phyloP scores from a whole-genome alignment of 1,284 basidiomycete genomes.

The Irpex sp. region DNA sequence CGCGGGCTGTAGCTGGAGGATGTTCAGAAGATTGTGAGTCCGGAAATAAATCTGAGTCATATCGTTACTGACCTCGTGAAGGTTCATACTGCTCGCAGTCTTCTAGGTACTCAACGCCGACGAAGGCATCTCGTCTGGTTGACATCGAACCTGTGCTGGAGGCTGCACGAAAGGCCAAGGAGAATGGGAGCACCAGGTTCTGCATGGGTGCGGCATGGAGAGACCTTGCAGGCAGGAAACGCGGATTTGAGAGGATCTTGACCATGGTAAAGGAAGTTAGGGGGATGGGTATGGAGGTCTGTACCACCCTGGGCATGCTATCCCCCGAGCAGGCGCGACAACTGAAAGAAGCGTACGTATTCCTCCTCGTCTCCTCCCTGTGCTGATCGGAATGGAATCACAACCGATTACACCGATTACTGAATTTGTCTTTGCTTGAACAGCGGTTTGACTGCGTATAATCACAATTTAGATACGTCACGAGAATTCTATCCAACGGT shows the following conservation, averaged over 20 bases:
- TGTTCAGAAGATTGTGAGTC: slow-evolving; percentile 92
- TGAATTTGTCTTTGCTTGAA: slow-evolving; percentile 4
- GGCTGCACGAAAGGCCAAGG: slow-evolving; percentile 91
- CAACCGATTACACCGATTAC: slow-evolving; percentile 1
- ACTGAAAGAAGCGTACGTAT: slow-evolving; percentile 85
- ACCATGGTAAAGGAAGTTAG: slow-evolving; percentile 89
- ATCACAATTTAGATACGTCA: slow-evolving; percentile 98
- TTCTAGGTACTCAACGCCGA: slow-evolving; percentile 85
- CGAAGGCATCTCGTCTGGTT: slow-evolving; percentile 86
- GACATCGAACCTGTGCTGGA: slow-evolving; percentile 90
- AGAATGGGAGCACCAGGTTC: slow-evolving; percentile 94
- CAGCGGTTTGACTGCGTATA: slow-evolving; percentile 94
- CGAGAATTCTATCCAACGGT: slow-evolving; percentile 95
- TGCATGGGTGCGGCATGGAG: slow-evolving; percentile 99
- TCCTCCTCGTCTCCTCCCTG: slow-evolving; percentile 23
- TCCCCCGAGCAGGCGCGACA: slow-evolving; percentile 90
- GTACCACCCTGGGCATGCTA: slow-evolving; percentile 97
- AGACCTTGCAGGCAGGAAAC: slow-evolving; percentile 90
- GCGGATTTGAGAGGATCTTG: slow-evolving; percentile 92
- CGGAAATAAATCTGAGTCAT: no score
- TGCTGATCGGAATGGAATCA: not conserved
- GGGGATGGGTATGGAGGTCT: slow-evolving; percentile 95
- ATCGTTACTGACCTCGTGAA: slow-evolving; percentile 23
- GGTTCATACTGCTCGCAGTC: slow-evolving; percentile 98
- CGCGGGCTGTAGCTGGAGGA: slow-evolving; percentile 66